phyloP scores from a whole-genome alignment of 2,329 filamentous ascomycete genomes.

The Tolypocladium paradoxum region DNA sequence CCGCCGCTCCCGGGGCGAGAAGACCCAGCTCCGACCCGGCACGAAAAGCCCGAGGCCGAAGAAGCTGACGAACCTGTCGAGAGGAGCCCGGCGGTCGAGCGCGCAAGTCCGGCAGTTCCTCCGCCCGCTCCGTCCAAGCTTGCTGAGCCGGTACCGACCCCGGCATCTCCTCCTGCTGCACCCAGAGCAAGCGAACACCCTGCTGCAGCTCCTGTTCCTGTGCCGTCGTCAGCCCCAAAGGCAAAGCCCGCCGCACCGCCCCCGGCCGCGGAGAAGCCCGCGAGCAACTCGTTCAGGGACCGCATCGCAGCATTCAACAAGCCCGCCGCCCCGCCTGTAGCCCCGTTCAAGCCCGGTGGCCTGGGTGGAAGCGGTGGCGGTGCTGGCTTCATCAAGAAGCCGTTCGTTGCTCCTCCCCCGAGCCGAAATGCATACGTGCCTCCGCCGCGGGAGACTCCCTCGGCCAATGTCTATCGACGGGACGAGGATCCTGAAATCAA shows the following conservation, averaged over 20 bases:
- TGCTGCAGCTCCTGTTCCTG: conserved; percentile 15
- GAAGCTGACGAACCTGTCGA: conserved; percentile 19
- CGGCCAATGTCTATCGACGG: conserved; percentile 68
- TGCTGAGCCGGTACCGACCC: conserved; percentile 12
- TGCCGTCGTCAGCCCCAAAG: conserved; percentile 17
- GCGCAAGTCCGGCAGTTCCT: conserved; percentile 19
- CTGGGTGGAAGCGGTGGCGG: conserved; percentile 40
- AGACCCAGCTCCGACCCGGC: conserved; percentile 14
- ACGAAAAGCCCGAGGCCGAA: conserved; percentile 24
- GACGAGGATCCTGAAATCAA: conserved; percentile 74
- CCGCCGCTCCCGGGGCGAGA: conserved; percentile 20
- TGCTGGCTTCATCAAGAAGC: conserved; percentile 81
- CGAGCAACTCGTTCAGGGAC: conserved; percentile 73
- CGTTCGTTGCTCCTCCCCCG: conserved; percentile 89
- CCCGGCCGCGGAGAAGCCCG: conserved; percentile 63
- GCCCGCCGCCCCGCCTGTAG: conserved; percentile 67
- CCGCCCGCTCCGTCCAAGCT: conserved; percentile 18
- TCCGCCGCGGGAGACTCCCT: conserved; percentile 56
- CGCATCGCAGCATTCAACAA: conserved; percentile 97
- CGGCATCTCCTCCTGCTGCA: conserved; percentile 10
- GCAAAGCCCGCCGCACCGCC: conserved; percentile 46
- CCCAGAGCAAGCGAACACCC: conserved; percentile 30
- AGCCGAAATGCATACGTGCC: conserved; percentile 87
- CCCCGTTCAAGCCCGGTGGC: conserved; percentile 77
- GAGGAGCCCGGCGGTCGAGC: conserved; percentile 22